Conservation (phyloP, 352 stramenopile genomes). For the Phytopythium ostracodes region DNA sequence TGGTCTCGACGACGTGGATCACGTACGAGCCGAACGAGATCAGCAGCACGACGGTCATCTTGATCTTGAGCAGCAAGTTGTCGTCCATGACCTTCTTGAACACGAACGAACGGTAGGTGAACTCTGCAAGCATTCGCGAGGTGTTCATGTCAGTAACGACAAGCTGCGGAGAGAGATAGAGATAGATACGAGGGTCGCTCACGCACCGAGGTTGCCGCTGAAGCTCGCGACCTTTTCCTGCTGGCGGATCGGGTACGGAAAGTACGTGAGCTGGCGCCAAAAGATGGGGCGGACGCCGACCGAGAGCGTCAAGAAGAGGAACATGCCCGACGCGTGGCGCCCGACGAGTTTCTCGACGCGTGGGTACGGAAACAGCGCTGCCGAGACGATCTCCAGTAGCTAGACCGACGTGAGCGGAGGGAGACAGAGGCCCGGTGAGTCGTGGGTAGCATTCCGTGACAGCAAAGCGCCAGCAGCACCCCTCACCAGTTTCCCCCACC, state of each 20-base stretch:
- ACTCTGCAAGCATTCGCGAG: constrained; percentile 23
- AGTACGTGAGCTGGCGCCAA: constrained; percentile 57
- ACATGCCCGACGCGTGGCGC: constrained; percentile 15
- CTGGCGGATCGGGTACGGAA: constrained; percentile 63
- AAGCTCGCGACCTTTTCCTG: constrained; percentile 64
- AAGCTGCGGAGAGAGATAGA: no score
- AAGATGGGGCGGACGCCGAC: constrained; percentile 38
- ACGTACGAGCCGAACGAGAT: constrained; percentile 23
- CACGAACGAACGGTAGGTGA: constrained; percentile 64
- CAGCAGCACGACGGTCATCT: constrained; percentile 13
- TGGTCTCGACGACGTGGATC: constrained; percentile 42
- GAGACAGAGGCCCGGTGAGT: no score
- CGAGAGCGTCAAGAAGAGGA: constrained; percentile 42
- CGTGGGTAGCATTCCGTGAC: no score
- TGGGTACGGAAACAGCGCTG: constrained; percentile 46
- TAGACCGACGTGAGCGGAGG: neutral
- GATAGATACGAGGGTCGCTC: no score
- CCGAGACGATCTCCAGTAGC: constrained; percentile 32
- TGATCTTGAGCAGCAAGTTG: constrained; percentile 38
- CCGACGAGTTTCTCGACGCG: constrained; percentile 33
- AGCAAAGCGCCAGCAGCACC: constrained; percentile 6
- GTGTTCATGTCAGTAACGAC: neutral
- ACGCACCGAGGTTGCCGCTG: constrained; percentile 43
- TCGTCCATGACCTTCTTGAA: constrained; percentile 75
- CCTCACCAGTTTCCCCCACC: neutral